Evolutionary conservation across 2,329 filamentous ascomycete species (phyloP), one percentile per base, ranked within the genome.

Genomic region (Nemania abortiva): DNA sequence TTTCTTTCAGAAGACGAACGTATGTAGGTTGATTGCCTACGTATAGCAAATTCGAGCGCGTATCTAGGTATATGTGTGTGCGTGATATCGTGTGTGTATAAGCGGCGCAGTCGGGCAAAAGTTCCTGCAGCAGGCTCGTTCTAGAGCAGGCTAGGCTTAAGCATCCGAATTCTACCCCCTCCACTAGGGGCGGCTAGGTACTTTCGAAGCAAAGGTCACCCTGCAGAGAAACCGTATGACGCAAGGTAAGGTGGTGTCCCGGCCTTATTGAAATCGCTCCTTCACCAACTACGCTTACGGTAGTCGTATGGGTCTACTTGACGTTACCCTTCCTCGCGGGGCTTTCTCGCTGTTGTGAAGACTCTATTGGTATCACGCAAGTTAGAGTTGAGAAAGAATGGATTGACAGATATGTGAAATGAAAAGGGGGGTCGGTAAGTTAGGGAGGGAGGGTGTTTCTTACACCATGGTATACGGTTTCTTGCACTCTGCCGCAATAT

Each of bases 331-430:
- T 70, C 34, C 50, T 34, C 22, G 29, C 73, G 75, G 57, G 76
- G 76, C 58, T 76, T 78, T 56, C 75, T 74, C 24, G 77, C 76
- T 1, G 76, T 77, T 1, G 76, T 77, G 49, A 77, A 76, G 29
- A 77, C 71, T 22, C 76, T 78, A 50, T 42, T 15, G 34, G 29
- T 53, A 15, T 50, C 9, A 13, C 50, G 56, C 73, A 9, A 72
- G 65, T 70, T 54, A 4, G 27, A 22, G 18, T 27, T 24, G 24
- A 42, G 34, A 31, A 50, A 29, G 13, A 11, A 31, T 20, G 15
- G 22, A 4, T 47, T n/a, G 47, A 3, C 2, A 11, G 24, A 10
- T 20, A 10, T 11, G 22, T 29, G 27, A 27, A 53, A 27, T 13
- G n/a, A 54, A 29, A 10, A 15, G 29, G 20, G 27, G 20, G 45